These are phyloP conservation scores for Solanum aculeatissimum DNA, from an alignment of 305 asterid species.

Conservation along the genomic window DNA sequence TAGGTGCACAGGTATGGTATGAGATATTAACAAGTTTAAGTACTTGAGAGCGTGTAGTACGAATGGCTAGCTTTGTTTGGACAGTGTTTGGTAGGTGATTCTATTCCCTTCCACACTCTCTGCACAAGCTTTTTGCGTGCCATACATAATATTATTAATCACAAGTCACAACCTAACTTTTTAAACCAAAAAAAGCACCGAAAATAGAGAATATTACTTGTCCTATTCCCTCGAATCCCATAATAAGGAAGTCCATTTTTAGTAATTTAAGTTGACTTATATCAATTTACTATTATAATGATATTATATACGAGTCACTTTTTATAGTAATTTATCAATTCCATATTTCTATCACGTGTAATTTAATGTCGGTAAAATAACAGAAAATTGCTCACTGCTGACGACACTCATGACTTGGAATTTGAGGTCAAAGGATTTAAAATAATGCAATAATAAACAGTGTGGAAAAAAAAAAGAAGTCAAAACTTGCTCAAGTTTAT, in stretches of 20 bases:
- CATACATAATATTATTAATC: neutral
- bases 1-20: neutral
- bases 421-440: neutral
- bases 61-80: neutral
- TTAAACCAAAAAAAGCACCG: neutral
- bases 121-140: neutral
- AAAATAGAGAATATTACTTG: neutral
- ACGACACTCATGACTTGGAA: neutral
- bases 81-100: neutral
- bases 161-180: neutral
- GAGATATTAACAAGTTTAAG: neutral
- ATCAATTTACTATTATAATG: neutral
- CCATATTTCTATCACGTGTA: neutral
- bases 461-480: too few relatives aligned
- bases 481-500: neutral
- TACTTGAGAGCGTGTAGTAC: neutral
- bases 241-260: neutral
- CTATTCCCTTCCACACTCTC: neutral
- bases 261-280: neutral
- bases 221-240: neutral
- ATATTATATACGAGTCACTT: neutral
- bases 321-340: neutral
- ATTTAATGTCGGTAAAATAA: neutral
- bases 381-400: neutral
- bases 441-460: neutral